Conservation (phyloP, 257 asterid species). For the Coffea eugenioides region DNA sequence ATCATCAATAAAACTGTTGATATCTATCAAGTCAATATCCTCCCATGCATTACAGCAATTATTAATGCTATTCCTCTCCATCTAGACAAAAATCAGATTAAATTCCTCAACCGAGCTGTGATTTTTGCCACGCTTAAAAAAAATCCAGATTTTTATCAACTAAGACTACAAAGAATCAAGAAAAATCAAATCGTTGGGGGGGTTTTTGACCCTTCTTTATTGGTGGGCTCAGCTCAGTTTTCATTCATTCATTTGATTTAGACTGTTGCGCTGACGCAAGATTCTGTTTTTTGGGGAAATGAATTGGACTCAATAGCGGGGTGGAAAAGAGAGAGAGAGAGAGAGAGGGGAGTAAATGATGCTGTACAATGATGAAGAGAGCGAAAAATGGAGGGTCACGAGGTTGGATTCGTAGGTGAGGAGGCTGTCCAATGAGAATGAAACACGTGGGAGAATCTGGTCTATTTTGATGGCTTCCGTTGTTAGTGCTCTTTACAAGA, state of each 20-base stretch:
- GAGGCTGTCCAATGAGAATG: not conserved
- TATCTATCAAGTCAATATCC: slow-evolving; percentile 22
- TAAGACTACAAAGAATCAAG: not conserved
- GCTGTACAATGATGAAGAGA: not conserved
- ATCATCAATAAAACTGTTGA: slow-evolving; percentile 20
- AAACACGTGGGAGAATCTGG: slow-evolving; percentile 13
- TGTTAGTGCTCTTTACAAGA: not conserved
- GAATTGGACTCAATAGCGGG: not conserved
- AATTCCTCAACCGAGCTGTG: slow-evolving; percentile 1
- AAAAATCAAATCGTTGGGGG: not conserved
- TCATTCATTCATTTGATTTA: not conserved
- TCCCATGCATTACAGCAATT: slow-evolving; percentile 18
- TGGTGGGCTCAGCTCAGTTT: slow-evolving; percentile 13
- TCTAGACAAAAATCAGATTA: not conserved
- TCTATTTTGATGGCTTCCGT: slow-evolving; percentile 15
- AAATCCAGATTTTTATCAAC: not conserved
- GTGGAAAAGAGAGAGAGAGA: too few relatives aligned
- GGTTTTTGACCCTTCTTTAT: not conserved
- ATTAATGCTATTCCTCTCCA: slow-evolving; percentile 14
- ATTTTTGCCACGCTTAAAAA: not conserved
- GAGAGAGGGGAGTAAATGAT: not conserved
- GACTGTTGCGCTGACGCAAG: slow-evolving; percentile 11
- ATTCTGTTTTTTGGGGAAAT: not conserved
- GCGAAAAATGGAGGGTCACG: slow-evolving; percentile 12
- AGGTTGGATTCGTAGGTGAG: slow-evolving; percentile 7